These are phyloP conservation scores for Amylocystis lapponica DNA, from an alignment of 768 basidiomycete species.

Conservation along the genomic window DNA sequence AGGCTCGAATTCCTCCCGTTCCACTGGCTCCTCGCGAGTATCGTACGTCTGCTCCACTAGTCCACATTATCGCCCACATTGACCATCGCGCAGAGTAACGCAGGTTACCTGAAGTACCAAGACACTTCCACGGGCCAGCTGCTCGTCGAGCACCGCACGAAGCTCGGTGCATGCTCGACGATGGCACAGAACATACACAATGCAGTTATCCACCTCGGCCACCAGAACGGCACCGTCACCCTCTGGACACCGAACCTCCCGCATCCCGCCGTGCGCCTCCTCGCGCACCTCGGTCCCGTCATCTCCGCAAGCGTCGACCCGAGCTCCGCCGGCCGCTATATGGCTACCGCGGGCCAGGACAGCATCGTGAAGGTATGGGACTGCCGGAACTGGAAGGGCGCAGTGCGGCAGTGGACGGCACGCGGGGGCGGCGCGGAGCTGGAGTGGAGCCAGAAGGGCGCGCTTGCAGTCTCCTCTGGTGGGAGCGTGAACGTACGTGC, in stretches of 20 bases:
- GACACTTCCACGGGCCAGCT: slow-evolving; percentile 92
- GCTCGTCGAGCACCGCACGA: slow-evolving; percentile 83
- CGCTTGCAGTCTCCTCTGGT: slow-evolving; percentile 75
- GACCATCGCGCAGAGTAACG: slow-evolving; percentile 53
- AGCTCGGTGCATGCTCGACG: slow-evolving; percentile 75
- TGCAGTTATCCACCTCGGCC: slow-evolving; percentile 91
- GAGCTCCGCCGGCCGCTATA: slow-evolving; percentile 79
- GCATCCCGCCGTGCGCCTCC: slow-evolving; percentile 84
- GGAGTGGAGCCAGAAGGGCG: slow-evolving; percentile 84
- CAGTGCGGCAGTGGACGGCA: slow-evolving; percentile 72
- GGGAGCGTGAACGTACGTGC: slow-evolving; percentile 73
- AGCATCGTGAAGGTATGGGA: slow-evolving; percentile 95
- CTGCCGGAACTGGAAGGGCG: slow-evolving; percentile 90
- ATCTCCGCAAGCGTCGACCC: slow-evolving; percentile 78
- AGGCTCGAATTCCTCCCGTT: slow-evolving; percentile 90
- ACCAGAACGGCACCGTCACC: slow-evolving; percentile 92
- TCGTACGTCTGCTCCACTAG: slow-evolving; percentile 43
- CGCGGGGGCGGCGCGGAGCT: slow-evolving; percentile 64
- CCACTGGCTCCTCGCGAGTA: slow-evolving; percentile 86
- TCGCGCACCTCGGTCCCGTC: slow-evolving; percentile 88
- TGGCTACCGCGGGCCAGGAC: slow-evolving; percentile 87
- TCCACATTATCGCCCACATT: not conserved
- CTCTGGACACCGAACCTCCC: slow-evolving; percentile 95
- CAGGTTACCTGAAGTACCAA: slow-evolving; percentile 93
- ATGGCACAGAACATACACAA: slow-evolving; percentile 92